These are phyloP conservation scores for Zygosaccharomyces pseudorouxii DNA, from an alignment of 805 yeast species.

Conservation along the genomic window DNA sequence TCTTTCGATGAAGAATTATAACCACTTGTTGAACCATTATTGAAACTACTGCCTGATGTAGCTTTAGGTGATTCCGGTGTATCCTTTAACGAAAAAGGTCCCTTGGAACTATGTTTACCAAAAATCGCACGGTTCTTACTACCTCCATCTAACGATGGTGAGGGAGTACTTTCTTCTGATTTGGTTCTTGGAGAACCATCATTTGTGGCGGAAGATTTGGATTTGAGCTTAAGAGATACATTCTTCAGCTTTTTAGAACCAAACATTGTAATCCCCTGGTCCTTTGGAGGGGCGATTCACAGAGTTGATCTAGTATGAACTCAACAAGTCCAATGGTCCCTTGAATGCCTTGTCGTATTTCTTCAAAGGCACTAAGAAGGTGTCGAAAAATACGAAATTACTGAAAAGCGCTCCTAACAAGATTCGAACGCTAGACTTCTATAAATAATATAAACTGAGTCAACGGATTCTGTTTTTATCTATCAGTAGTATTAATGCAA, in stretches of 20 bases:
- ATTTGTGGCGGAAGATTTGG: slow-evolving; percentile 8
- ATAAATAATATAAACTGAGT: neutral
- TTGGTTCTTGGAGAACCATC: neutral
- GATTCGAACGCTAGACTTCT: neutral
- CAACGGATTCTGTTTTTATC: neutral
- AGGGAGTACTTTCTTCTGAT: neutral
- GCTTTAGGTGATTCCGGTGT: slow-evolving; percentile 3
- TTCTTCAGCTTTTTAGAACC: slow-evolving; percentile 33
- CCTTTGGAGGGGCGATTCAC: neutral
- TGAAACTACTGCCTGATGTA: neutral
- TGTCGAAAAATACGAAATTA: neutral
- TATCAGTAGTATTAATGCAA: slow-evolving; percentile 4
- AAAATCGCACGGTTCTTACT: neutral
- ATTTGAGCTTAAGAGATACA: slow-evolving; percentile 33
- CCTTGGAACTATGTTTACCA: neutral
- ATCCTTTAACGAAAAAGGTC: slow-evolving; percentile 7
- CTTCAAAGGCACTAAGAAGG: neutral
- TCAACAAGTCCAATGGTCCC: neutral
- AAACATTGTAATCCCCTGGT: slow-evolving; percentile 26
- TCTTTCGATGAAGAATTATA: slow-evolving; percentile 10
- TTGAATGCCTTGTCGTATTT: neutral
- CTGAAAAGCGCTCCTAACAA: neutral
- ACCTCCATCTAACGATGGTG: neutral
- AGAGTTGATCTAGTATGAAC: neutral
- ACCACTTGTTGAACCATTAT: neutral